Base-by-base conservation (phyloP, 345 rosid species). In the Hypericum androsaemum region DNA sequence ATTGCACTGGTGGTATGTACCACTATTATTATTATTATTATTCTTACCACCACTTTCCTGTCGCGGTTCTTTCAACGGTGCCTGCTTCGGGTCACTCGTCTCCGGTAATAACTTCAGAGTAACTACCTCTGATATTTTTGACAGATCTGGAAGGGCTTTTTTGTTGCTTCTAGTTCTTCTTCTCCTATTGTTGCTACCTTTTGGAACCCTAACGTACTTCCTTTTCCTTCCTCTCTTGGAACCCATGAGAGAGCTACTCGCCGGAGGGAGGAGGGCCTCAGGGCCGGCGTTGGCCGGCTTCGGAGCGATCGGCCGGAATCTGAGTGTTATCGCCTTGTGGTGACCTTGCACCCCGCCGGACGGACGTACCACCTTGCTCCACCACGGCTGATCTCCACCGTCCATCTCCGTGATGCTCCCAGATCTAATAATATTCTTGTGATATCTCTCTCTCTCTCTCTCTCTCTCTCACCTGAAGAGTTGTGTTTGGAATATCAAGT, bases 241-340 rank as follows among this genome's bases (percentile, higher is more conserved):
- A 55, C 65, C 10, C 53, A 71, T 15, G 36, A 42, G 0, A 51
- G 53, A 58, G 57, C 60, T 68, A 54, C 47, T 64, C 28, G 49
- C 66, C 36, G 48, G 49, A 50, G 44, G 17, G 44, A 35, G 7
- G 14, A 41, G 32, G 32, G 32, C 32, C 32, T 22, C 32, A 1
- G 32, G 39, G 41, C 68, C 56, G 16, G 75, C 76, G 37, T 15
- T 10, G 22, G 51, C 59, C 56, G 89, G 97, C 61, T 86, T 89
- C 41, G 97, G 97, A 0, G 95, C 97, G 64, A 89, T 89, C 60
- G 95, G 95, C 43, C 95, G 73, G 74, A 86, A 89, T 64, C 86
- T 64, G 62, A 76, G 81, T 89, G 83, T 81, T 60, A 80, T 62
- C 62, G 69, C 69, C 54, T 73, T 67, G 65, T 62, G 74, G 49